Conservation (phyloP, 2,329 filamentous ascomycete species). For the Chalaropsis ovoidea region DNA sequence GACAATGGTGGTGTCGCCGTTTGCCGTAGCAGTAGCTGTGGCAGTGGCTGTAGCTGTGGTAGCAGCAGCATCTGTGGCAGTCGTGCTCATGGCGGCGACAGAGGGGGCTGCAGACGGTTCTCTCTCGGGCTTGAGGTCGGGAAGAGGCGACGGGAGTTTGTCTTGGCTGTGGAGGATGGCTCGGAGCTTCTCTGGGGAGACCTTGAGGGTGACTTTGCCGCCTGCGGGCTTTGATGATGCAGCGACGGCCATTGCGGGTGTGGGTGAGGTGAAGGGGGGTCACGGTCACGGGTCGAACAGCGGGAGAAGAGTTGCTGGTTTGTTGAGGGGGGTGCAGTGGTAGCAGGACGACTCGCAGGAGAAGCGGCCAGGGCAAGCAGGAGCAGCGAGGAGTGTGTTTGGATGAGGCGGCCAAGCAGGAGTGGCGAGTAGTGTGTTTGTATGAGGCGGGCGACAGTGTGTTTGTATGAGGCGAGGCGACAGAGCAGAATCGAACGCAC, state of each 20-base stretch:
- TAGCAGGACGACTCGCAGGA: too few relatives aligned
- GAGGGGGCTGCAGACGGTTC: background rate
- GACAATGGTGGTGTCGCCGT: conserved; percentile 44
- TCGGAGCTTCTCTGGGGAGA: conserved; percentile 43
- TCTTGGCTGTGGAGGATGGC: conserved; percentile 38
- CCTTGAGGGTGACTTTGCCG: conserved; percentile 44
- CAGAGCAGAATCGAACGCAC: too few relatives aligned
- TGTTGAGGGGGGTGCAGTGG: too few relatives aligned
- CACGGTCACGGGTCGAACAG: too few relatives aligned
- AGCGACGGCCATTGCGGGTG: conserved; percentile 21
- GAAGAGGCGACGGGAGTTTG: conserved; percentile 38
- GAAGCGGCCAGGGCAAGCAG: too few relatives aligned
- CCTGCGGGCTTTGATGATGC: conserved; percentile 28
- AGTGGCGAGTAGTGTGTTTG: too few relatives aligned
- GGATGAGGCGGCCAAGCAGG: too few relatives aligned
- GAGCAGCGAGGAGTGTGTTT: too few relatives aligned
- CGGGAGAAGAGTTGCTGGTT: too few relatives aligned
- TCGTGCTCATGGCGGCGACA: background rate
- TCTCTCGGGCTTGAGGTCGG: conserved; percentile 33
- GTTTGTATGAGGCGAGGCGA: too few relatives aligned
- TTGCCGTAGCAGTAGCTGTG: conserved; percentile 35
- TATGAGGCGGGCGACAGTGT: too few relatives aligned
- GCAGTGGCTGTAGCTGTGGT: too few relatives aligned
- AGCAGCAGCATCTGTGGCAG: background rate
- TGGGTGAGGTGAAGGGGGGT: background rate